Evolutionary conservation across 192 early-diverging fungal species (phyloP), one percentile per base, ranked within the genome.

Genomic region (Bifiguratus adelaidae): DNA sequence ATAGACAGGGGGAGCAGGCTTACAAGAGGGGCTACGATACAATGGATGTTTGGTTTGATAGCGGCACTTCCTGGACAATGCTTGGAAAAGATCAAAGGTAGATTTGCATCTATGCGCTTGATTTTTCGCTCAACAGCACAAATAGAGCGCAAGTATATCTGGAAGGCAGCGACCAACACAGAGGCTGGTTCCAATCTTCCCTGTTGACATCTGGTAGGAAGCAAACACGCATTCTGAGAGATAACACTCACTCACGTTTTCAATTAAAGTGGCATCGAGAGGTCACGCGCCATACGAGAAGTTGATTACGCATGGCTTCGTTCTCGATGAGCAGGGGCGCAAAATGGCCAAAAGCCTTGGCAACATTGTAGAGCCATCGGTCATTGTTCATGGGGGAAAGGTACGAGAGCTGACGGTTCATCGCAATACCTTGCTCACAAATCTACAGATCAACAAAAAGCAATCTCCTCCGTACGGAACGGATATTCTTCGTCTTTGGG

Each of bases 1-100:
- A 81, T 51, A 64, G 53, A 8, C 44, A 52, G 7, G 47, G 70
- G 36, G 82, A 80, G n/a, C 70, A 70, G 29, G 63, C 35, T 0
- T 86, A 81, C 41, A 57, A 58, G 25, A 60, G 68, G 29, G 83
- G 86, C n/a, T 64, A 56, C 25, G 86, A 89, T 49, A 89, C 84
- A 0, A 86, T 89, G 86, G 86, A 89, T 44, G 86, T 89, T 19
- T 89, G 86, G 84, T 89, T 89, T 47, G 86, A 89, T 50, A 83
- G 80, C 50, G 86, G 86, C 5, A 80, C 77, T 29, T 82, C 78
- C 19, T 86, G 86, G 86, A 78, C 76, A 23, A 58, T 78, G 51
- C 52, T 89, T 0, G 72, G 6, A 22, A n/a, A n/a, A n/a, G n/a
- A n/a, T n/a, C n/a, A n/a, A n/a, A n/a, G n/a, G n/a, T n/a, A 15